phyloP scores from a whole-genome alignment of 306 rosid genomes.

The Styphnolobium japonicum region DNA sequence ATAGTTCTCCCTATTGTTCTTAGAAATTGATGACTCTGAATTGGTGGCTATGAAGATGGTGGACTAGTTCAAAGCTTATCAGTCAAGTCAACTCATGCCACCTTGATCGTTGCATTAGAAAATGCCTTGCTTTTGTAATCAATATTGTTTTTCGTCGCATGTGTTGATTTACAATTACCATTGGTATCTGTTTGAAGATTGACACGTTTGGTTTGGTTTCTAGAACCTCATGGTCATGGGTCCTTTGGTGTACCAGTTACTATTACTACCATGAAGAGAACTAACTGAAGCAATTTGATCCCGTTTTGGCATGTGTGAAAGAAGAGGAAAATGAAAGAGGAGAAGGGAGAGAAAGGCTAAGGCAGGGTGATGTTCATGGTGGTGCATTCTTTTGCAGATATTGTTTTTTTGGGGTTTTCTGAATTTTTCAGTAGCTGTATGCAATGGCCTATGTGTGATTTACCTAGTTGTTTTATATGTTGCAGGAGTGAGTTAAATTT shows the following conservation, averaged over 20 bases:
- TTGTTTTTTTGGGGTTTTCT: not conserved
- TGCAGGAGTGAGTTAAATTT: not conserved
- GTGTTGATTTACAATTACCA: not conserved
- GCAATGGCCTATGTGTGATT: not conserved
- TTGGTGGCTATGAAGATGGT: not conserved
- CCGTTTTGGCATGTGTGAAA: not conserved
- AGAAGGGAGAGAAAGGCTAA: no score
- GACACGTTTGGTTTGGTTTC: slow-evolving; percentile 19
- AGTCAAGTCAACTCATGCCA: slow-evolving; percentile 34
- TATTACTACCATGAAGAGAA: not conserved
- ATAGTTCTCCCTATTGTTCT: slow-evolving; percentile 49
- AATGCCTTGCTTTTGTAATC: not conserved
- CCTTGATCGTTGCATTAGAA: slow-evolving; percentile 17
- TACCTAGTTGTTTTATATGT: not conserved
- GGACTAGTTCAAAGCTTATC: slow-evolving; percentile 19
- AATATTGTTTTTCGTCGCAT: not conserved
- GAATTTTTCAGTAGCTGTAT: not conserved
- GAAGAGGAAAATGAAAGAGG: not conserved
- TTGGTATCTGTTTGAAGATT: slow-evolving; percentile 21
- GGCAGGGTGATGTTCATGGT: not conserved
- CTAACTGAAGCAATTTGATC: not conserved
- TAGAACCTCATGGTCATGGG: slow-evolving; percentile 24
- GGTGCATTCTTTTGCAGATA: not conserved
- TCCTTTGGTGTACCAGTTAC: not conserved
- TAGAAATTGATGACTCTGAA: not conserved